These are phyloP conservation scores for Encephalitozoon cuniculi DNA, from an alignment of 371 early-diverging fungal species.

Conservation along the genomic window DNA sequence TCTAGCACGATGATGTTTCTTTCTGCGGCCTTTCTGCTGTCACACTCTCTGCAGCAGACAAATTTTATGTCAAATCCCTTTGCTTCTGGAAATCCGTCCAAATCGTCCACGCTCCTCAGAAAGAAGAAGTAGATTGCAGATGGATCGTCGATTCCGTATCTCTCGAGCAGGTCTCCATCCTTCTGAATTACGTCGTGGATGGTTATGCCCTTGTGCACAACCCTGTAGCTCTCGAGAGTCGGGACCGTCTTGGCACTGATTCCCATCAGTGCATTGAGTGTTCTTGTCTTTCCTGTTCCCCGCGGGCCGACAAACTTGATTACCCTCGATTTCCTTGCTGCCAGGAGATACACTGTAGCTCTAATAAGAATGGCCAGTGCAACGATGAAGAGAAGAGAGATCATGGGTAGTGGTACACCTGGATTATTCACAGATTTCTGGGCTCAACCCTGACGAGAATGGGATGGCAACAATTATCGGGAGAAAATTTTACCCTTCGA, in stretches of 20 bases:
- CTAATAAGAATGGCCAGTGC: background rate
- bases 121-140: slow-evolving; percentile 7
- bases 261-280: slow-evolving; percentile 5
- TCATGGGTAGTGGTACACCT: background rate
- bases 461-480: background rate
- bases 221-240: slow-evolving; percentile 15
- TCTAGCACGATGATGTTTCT: background rate
- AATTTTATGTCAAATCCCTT: background rate
- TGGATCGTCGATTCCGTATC: slow-evolving; percentile 8
- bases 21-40: background rate
- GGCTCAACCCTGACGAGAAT: no score
- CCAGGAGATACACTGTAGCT: background rate
- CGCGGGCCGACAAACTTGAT: slow-evolving; percentile 22
- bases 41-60: background rate
- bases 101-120: background rate
- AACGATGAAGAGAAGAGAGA: background rate
- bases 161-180: background rate
- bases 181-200: background rate
- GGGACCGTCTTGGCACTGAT: slow-evolving; percentile 14
- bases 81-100: background rate
- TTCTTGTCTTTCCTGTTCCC: slow-evolving; percentile 14
- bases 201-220: background rate
- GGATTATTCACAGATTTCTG: background rate
- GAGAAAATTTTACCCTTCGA: slow-evolving; percentile 7
- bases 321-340: background rate